Conservation (phyloP, 2,329 filamentous ascomycete species). For the Colletotrichum tamarilloi region DNA sequence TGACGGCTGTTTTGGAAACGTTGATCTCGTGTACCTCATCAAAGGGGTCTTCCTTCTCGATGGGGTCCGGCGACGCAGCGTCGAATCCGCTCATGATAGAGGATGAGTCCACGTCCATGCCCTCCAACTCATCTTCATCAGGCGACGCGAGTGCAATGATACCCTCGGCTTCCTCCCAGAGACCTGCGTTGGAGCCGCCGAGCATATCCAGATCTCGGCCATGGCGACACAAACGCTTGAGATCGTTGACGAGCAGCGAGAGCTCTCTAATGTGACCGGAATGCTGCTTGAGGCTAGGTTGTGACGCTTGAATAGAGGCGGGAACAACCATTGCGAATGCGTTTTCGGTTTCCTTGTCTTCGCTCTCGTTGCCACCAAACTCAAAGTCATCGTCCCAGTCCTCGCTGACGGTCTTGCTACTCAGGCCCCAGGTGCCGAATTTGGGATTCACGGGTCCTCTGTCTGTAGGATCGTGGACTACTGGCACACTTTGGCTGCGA, state of each 20-base stretch:
- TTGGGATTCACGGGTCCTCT: conserved; percentile 67
- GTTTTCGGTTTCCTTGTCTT: conserved; percentile 49
- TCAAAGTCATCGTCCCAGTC: conserved; percentile 94
- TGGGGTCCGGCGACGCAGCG: conserved; percentile 45
- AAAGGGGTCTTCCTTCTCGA: conserved; percentile 57
- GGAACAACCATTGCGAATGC: conserved; percentile 76
- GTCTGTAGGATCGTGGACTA: conserved; percentile 72
- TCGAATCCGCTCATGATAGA: conserved; percentile 59
- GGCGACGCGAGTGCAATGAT: conserved; percentile 87
- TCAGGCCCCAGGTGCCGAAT: conserved; percentile 84
- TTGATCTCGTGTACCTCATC: conserved; percentile 52
- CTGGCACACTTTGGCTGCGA: conserved; percentile 84
- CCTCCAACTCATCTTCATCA: conserved; percentile 67
- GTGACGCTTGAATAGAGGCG: conserved; percentile 81
- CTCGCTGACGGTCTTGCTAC: conserved; percentile 83
- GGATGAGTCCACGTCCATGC: conserved; percentile 48
- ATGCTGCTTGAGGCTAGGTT: conserved; percentile 84
- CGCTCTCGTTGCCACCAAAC: conserved; percentile 65
- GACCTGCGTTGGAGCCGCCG: conserved; percentile 65
- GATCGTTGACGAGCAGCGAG: conserved; percentile 82
- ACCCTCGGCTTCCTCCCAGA: conserved; percentile 86
- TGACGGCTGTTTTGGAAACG: conserved; percentile 62
- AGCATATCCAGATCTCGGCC: conserved; percentile 75
- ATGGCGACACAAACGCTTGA: conserved; percentile 80
- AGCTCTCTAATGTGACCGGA: conserved; percentile 87